These are phyloP conservation scores for Elongisporangium prolatum DNA, from an alignment of 352 stramenopile species.

Conservation along the genomic window DNA sequence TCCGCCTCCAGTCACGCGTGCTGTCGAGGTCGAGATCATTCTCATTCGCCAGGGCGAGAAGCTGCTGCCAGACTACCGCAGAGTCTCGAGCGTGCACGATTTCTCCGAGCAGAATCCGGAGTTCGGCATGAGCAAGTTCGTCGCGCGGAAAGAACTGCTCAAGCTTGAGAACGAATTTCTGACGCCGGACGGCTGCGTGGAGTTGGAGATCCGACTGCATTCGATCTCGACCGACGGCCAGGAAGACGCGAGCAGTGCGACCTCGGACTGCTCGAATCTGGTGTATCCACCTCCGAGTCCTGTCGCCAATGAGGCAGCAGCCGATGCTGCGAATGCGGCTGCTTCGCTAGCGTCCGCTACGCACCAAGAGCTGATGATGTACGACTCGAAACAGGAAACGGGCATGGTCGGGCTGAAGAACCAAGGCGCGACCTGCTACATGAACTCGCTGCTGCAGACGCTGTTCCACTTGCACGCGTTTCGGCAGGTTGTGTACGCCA, in stretches of 20 bases:
- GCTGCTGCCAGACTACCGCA: conserved; percentile 13
- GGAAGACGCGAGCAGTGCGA: conserved; percentile 7
- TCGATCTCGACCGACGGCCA: conserved; percentile 14
- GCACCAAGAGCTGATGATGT: conserved; percentile 31
- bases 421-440: conserved; percentile 91
- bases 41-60: conserved; percentile 31
- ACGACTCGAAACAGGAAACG: conserved; percentile 80
- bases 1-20: background rate
- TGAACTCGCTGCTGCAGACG: conserved; percentile 93
- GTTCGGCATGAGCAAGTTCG: conserved; percentile 55
- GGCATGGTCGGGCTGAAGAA: conserved; percentile 88
- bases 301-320: conserved; percentile 14
- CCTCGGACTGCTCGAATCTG: conserved; percentile 4
- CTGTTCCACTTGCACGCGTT: conserved; percentile 88
- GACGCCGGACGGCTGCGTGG: conserved; percentile 31
- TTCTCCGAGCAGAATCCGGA: conserved; percentile 47
- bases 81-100: conserved; percentile 38
- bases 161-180: conserved; percentile 44
- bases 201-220: conserved; percentile 45
- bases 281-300: conserved; percentile 11
- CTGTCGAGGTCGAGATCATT: conserved; percentile 34
- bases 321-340: conserved; percentile 7
- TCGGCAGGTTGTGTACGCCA: conserved; percentile 80
- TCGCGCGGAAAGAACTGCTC: conserved; percentile 35
- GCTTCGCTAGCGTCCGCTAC: conserved; percentile 7